Percentiles rank a stretch among this genome's conserved stretches.
phyloP scores from a whole-genome alignment of 2,329 filamentous ascomycete genomes.

The Ophiostoma montium region DNA sequence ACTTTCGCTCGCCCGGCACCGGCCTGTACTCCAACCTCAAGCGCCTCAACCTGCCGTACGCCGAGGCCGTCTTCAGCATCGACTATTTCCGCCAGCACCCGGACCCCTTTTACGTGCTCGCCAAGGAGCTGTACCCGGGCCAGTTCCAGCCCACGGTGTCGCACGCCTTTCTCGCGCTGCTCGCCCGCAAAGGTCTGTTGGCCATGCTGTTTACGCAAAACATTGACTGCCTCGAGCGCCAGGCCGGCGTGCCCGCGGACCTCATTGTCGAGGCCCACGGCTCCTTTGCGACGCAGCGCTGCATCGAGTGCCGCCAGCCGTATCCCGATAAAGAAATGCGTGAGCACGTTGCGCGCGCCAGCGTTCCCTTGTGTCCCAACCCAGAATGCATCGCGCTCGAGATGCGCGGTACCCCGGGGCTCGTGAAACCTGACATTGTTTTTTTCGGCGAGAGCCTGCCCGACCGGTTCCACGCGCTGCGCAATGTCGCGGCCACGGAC shows the following conservation, averaged over 20 bases:
- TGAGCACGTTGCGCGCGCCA: slow-evolving; percentile 47
- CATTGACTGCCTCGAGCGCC: slow-evolving; percentile 86
- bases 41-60: slow-evolving; percentile 69
- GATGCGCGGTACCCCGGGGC: slow-evolving; percentile 45
- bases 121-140: slow-evolving; percentile 83
- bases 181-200: slow-evolving; percentile 65
- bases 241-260: slow-evolving; percentile 67
- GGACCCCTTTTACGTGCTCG: slow-evolving; percentile 80
- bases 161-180: slow-evolving; percentile 74
- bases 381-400: neutral
- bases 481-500: slow-evolving; percentile 29
- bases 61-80: slow-evolving; percentile 92
- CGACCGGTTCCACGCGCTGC: slow-evolving; percentile 46
- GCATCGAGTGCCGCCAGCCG: slow-evolving; percentile 66
- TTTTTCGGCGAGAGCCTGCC: slow-evolving; percentile 67
- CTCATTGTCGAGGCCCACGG: slow-evolving; percentile 89
- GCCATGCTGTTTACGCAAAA: slow-evolving; percentile 92
- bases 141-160: slow-evolving; percentile 79
- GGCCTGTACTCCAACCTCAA: slow-evolving; percentile 89
- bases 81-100: slow-evolving; percentile 75
- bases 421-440: slow-evolving; percentile 89
- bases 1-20: slow-evolving; percentile 86
- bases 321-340: slow-evolving; percentile 70
- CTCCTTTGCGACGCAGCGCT: slow-evolving; percentile 81
- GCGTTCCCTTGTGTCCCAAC: slow-evolving; percentile 53